Conservation (phyloP, 805 yeast genomes). For the Ogataea paraovalis region DNA sequence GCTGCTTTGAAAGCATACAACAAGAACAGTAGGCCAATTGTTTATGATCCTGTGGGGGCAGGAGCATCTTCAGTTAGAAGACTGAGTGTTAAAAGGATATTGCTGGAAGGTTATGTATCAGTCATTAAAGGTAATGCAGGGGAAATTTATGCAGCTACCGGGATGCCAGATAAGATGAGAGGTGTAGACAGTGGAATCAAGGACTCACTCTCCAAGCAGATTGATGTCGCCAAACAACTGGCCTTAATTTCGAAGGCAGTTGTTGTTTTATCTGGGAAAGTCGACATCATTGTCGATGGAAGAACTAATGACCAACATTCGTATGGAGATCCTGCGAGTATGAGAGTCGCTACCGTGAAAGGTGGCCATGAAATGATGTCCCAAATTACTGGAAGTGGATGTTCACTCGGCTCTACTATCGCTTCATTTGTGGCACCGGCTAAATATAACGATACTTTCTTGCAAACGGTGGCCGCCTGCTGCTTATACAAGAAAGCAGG, state of each 20-base stretch:
- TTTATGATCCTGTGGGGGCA: conserved; percentile 91
- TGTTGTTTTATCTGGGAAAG: conserved; percentile 68
- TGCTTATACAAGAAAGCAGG: conserved; percentile 61
- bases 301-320: not conserved
- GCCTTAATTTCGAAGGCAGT: conserved; percentile 50
- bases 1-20: conserved; percentile 60
- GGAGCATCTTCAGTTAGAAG: conserved; percentile 71
- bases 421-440: conserved; percentile 51
- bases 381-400: conserved; percentile 75
- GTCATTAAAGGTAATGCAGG: conserved; percentile 84
- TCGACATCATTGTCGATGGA: conserved; percentile 51
- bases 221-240: conserved; percentile 42
- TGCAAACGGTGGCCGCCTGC: conserved; percentile 54
- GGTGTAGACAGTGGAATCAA: conserved; percentile 59
- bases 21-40: conserved; percentile 51
- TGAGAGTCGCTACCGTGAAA: conserved; percentile 31
- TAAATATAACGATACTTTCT: conserved; percentile 34
- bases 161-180: conserved; percentile 46
- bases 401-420: conserved; percentile 72
- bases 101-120: conserved; percentile 54
- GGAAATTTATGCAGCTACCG: conserved; percentile 66
- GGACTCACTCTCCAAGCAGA: conserved; percentile 1
- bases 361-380: conserved; percentile 69
- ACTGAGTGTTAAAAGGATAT: conserved; percentile 41
- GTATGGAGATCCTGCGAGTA: conserved; percentile 11